Percentiles rank a stretch among this genome's conserved stretches.
Evolutionary conservation across 2,329 filamentous ascomycete genomes (phyloP).

Genomic region (Endocalyx cinctus): DNA sequence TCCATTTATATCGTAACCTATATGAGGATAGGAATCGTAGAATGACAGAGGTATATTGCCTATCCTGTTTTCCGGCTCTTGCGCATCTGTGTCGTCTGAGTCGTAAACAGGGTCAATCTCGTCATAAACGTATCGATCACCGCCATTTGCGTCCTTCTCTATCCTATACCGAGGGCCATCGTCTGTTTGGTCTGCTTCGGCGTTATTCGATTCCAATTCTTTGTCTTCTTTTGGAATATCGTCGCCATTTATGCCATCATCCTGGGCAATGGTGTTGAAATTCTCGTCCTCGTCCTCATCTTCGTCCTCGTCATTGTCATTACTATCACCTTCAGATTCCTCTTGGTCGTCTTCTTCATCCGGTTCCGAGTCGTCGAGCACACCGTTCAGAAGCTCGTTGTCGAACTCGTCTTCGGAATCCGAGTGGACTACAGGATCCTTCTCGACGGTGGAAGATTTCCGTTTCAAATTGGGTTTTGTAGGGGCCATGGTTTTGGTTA

Average conservation of each 20-base stretch:
- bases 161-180: conserved; percentile 48
- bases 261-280: conserved; percentile 33
- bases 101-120: conserved; percentile 95
- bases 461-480: conserved; percentile 53
- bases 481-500: conserved; percentile 32
- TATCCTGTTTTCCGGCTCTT: conserved; percentile 81
- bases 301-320: conserved; percentile 35
- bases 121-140: conserved; percentile 83
- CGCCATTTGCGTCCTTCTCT: conserved; percentile 82
- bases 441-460: conserved; percentile 55
- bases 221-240: conserved; percentile 36
- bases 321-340: conserved; percentile 23
- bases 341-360: conserved; percentile 24
- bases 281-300: conserved; percentile 41
- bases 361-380: conserved; percentile 52
- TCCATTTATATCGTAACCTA: conserved; percentile 98
- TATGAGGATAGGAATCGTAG: conserved; percentile 97
- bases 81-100: conserved; percentile 86
- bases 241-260: conserved; percentile 34
- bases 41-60: conserved; percentile 91
- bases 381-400: conserved; percentile 49
- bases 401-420: conserved; percentile 59
- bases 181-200: conserved; percentile 30
- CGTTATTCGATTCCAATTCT: conserved; percentile 29
- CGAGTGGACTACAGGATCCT: conserved; percentile 41